A percentile compares a stretch with the other conserved stretches of the same genome.
phyloP scores from a whole-genome alignment of 805 yeast genomes.

The Wickerhamomyces alni region DNA sequence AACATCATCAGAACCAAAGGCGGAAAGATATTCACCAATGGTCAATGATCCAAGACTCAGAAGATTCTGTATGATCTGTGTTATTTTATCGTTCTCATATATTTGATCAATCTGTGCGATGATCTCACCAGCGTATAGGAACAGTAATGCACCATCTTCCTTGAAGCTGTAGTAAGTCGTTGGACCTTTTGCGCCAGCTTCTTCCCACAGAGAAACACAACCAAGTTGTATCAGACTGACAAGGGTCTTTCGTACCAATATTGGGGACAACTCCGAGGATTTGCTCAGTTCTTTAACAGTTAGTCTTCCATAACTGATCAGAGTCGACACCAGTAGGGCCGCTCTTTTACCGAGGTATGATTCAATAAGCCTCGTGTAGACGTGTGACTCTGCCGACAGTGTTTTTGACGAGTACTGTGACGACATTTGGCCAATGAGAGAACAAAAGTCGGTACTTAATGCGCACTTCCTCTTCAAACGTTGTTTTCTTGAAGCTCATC shows the following conservation, averaged over 20 bases:
- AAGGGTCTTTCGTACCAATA: slow-evolving; percentile 55
- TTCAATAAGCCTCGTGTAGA: slow-evolving; percentile 47
- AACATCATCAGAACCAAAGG: slow-evolving; percentile 23
- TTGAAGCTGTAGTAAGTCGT: slow-evolving; percentile 16
- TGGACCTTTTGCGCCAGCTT: too few species aligned
- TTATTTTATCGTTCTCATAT: slow-evolving; percentile 36
- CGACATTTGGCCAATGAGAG: slow-evolving; percentile 1
- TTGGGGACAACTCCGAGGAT: slow-evolving; percentile 39
- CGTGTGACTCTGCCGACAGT: slow-evolving; percentile 56
- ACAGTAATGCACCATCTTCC: slow-evolving; percentile 54
- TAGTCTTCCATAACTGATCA: slow-evolving; percentile 65
- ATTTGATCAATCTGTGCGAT: slow-evolving; percentile 43
- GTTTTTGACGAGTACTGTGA: slow-evolving; percentile 31
- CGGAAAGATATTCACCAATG: slow-evolving; percentile 40
- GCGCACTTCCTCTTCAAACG: neutral
- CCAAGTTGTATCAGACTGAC: slow-evolving; percentile 76
- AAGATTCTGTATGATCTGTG: slow-evolving; percentile 63
- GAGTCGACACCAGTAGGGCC: slow-evolving; percentile 48
- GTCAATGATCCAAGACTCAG: slow-evolving; percentile 65
- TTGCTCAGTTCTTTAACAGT: slow-evolving; percentile 47
- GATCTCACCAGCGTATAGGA: slow-evolving; percentile 76
- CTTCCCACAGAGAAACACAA: slow-evolving; percentile 64
- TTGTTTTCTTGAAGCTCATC: neutral
- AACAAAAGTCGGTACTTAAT: too few species aligned
- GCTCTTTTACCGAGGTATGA: slow-evolving; percentile 70